Evolutionary conservation across 441 rosid genomes (phyloP), one percentile per base, ranked within the genome.

Genomic region (Syzygium syzygioides): DNA sequence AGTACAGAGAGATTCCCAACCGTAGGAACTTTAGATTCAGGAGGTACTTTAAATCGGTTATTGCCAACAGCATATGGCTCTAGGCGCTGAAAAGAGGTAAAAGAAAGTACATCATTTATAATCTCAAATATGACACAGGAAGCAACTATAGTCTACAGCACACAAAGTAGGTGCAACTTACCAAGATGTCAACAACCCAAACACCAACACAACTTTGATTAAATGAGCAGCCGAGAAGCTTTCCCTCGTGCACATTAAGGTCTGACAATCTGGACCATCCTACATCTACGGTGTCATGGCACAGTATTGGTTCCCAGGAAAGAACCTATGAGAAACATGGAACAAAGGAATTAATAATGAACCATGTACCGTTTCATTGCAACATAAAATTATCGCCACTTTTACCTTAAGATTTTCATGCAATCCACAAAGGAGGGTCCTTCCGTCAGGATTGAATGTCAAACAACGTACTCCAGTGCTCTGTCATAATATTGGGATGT

Each of bases 101-200:
- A 55, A 86, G 86, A 86, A 85, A 90, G 79, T n/a, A 59, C 11
- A 83, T 91, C 80, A 92, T 87, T 32, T 25, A 15, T 37, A 89
- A 60, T 55, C 55, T 88, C 85, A 66, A 60, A 87, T 85, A 56
- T 32, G 90, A 71, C 85, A 86, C 17, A 88, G 62, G 55, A 79
- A 76, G 87, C 85, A 89, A 85, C 86, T 37, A 37, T 20, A 90
- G 86, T 59, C 71, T 89, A 91, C 50, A 90, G 59, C 89, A 86
- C 62, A 92, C 41, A 34, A 79, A 59, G 41, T 60, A 60, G 48
- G 76, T 88, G 79, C 90, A 88, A 86, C 86, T 89, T 97, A 98
- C 99, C 96, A 96, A 94, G 92, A 96, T 95, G 92, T 97, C 99
- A 53, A 95, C 99, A 90, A 98, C 99, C 99, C 99, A 98, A 87